Percentiles rank a stretch among this genome's conserved stretches.
These are phyloP conservation scores for Leptomonas seymouri DNA, from an alignment of 208 protist species.

Conservation along the genomic window DNA sequence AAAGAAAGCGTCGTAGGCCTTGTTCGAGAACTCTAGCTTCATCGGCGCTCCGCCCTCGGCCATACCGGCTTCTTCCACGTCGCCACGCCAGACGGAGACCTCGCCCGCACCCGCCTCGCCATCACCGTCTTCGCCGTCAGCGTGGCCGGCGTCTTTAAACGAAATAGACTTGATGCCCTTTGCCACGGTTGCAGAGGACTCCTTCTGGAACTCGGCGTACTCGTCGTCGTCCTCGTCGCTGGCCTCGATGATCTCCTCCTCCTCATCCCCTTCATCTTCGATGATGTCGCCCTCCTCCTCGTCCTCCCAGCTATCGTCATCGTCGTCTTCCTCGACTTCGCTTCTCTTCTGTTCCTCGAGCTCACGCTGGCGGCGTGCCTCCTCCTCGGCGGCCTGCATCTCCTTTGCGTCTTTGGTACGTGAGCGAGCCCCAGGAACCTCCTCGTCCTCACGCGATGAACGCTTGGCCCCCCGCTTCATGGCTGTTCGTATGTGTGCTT, in stretches of 20 bases:
- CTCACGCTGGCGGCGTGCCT: conserved; percentile 32
- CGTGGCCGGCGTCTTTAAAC: conserved; percentile 43
- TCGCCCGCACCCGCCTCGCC: conserved; percentile 26
- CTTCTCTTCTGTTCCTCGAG: conserved; percentile 14
- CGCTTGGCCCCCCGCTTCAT: conserved; percentile 54
- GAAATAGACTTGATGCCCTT: conserved; percentile 53
- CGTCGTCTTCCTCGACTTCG: conserved; percentile 24
- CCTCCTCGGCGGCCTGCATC: conserved; percentile 47
- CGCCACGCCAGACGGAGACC: conserved; percentile 36
- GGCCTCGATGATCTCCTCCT: conserved; percentile 66
- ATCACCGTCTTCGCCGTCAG: conserved; percentile 30
- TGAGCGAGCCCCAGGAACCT: conserved; percentile 24
- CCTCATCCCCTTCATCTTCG: conserved; percentile 43
- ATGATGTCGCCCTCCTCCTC: conserved; percentile 33
- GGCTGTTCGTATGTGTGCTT: neutral
- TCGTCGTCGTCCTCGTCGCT: conserved; percentile 70
- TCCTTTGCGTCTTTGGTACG: conserved; percentile 47
- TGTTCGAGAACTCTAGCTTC: conserved; percentile 83
- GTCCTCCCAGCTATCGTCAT: conserved; percentile 40
- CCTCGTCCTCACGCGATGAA: conserved; percentile 39
- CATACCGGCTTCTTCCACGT: conserved; percentile 26
- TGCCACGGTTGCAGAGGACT: conserved; percentile 41
- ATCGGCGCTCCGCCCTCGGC: conserved; percentile 20
- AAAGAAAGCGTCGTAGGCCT: conserved; percentile 91
- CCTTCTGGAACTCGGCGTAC: conserved; percentile 81